Conservation (phyloP, 768 basidiomycete genomes). For the Neoboletus brunneissimus region DNA sequence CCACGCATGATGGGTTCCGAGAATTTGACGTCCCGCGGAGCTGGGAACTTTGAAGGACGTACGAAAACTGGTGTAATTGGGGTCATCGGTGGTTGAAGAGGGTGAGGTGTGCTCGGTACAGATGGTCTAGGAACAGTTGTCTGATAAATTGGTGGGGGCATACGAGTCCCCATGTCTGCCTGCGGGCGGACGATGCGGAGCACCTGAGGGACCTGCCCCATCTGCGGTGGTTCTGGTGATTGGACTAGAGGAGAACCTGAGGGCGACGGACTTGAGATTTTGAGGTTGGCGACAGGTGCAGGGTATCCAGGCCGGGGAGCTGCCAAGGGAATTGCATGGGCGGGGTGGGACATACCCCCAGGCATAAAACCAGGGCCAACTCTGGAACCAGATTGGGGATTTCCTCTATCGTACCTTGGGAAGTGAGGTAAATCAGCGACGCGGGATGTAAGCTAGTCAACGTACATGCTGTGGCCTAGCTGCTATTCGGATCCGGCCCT, state of each 20-base stretch:
- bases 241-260: slow-evolving; percentile 34
- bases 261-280: slow-evolving; percentile 49
- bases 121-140: slow-evolving; percentile 29
- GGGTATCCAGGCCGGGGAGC: slow-evolving; percentile 75
- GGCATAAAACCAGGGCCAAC: slow-evolving; percentile 50
- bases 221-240: slow-evolving; percentile 23
- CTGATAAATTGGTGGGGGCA: slow-evolving; percentile 34
- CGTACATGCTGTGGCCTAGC: slow-evolving; percentile 63
- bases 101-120: slow-evolving; percentile 61
- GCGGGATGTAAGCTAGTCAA: slow-evolving; percentile 15
- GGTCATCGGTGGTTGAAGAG: slow-evolving; percentile 71
- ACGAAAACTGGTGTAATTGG: slow-evolving; percentile 79
- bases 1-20: slow-evolving; percentile 62
- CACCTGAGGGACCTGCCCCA: slow-evolving; percentile 30
- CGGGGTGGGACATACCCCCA: slow-evolving; percentile 30
- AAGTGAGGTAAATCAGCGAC: slow-evolving; percentile 6
- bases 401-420: slow-evolving; percentile 57
- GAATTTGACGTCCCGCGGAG: slow-evolving; percentile 47
- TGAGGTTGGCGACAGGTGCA: slow-evolving; percentile 64
- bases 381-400: slow-evolving; percentile 53
- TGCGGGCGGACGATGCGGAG: slow-evolving; percentile 21
- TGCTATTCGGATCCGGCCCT: slow-evolving; percentile 50
- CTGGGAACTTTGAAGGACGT: slow-evolving; percentile 47
- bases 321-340: slow-evolving; percentile 47
- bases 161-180: slow-evolving; percentile 17